Conservation (phyloP, 805 yeast genomes). For the Ascoidea tarda region DNA sequence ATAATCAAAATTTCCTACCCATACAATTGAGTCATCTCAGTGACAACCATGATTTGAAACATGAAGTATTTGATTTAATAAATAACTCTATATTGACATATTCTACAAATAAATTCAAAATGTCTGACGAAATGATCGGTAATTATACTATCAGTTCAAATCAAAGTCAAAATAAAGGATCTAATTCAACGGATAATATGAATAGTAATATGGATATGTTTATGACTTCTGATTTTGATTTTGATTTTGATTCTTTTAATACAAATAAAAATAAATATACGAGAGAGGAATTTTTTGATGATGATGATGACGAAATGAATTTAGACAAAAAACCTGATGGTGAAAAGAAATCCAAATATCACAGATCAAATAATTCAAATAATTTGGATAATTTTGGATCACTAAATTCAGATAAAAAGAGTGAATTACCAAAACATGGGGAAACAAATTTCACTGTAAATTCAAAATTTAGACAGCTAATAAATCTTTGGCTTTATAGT, state of each 20-base stretch:
- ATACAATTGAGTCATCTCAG: too few relatives aligned
- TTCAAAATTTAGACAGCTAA: conserved; percentile 8
- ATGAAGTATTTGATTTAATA: too few relatives aligned
- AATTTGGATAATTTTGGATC: background rate
- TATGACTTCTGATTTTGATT: too few relatives aligned
- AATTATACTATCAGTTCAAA: conserved; percentile 6
- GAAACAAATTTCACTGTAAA: conserved; percentile 1
- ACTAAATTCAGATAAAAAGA: background rate
- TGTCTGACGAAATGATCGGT: too few relatives aligned
- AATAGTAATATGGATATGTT: conserved; percentile 1
- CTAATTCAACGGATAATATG: conserved; percentile 1
- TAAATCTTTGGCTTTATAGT: conserved; percentile 10
- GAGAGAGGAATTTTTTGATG: too few relatives aligned
- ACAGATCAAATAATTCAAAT: too few relatives aligned
- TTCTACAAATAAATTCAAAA: background rate
- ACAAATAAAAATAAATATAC: conserved; percentile 1
- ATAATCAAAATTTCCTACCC: conserved; percentile 26
- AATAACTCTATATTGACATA: background rate
- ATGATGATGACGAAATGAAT: background rate
- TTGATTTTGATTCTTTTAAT: conserved; percentile 2
- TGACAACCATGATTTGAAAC: too few relatives aligned
- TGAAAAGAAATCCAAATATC: background rate
- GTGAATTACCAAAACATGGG: background rate
- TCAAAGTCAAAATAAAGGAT: conserved; percentile 1
- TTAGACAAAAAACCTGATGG: background rate